Evolutionary conservation across 345 rosid species (phyloP), one percentile per base, ranked within the genome.

Genomic region (Iberis pinnata): DNA sequence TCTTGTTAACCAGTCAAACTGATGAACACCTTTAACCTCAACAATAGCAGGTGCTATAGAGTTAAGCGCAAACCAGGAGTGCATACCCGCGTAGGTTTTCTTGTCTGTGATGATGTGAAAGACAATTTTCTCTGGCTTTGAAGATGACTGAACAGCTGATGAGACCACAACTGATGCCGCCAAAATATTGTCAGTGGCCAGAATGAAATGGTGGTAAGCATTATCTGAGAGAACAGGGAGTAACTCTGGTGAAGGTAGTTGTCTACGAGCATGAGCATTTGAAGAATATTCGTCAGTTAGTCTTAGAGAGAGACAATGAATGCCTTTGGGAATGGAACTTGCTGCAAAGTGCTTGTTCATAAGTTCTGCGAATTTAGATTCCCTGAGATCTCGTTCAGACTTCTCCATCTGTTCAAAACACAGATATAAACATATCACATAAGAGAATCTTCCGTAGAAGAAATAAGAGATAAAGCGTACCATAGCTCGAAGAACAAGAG

Each of bases 261-360:
- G 97, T 73, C 79, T 80, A 49, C 99, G 97, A 51, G 99, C 99
- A 38, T 79, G 92, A 65, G 99, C 96, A 73, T 93, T 93, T 37
- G 97, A 88, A 56, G 99, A 88, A 75, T 93, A 93, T 70, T 93
- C 99, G 76, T 88, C 97, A 9, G 99, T 88, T 68, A 93, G 76
- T 52, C 89, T 92, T 25, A 88, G 74, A 70, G 99, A 79, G 58
- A 93, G 97, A 68, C 99, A 93, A 55, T 88, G 87, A 75, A 93
- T 79, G 73, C 97, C 89, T 79, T 86, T 93, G 9, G 99, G 97
- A 64, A 93, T 75, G 68, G 99, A 93, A 77, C 89, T 84, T 55
- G 99, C 99, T 58, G 99, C 97, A 67, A 93, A 86, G 68, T 93
- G 99, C 75, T 93, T 93, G 78, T 88, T 88, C 97, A 88, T 88